Evolutionary conservation across 2,329 filamentous ascomycete genomes (phyloP).

Genomic region (Fusarium sp.): DNA sequence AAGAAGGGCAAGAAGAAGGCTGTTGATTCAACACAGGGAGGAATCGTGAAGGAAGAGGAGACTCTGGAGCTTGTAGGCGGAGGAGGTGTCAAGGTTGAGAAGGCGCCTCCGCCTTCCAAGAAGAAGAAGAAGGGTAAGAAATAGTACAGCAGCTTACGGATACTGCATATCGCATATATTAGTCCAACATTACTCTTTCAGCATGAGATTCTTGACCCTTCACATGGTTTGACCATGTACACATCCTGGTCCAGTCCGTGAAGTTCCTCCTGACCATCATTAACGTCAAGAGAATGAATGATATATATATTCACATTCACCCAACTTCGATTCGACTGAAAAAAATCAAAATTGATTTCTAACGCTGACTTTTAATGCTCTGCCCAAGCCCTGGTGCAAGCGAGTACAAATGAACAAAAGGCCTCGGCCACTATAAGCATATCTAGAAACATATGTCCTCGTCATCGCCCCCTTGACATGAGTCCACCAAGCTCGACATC

Average conservation of each 20-base stretch:
- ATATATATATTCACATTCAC: neutral
- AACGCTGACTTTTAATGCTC: constrained; percentile 39
- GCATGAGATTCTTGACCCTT: neutral
- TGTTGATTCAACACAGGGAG: constrained; percentile 84
- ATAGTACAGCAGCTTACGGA: constrained; percentile 43
- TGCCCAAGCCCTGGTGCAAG: constrained; percentile 23
- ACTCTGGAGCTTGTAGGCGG: constrained; percentile 71
- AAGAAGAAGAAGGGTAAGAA: constrained; percentile 66
- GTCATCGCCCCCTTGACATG: constrained; percentile 14
- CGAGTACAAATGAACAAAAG: constrained; percentile 30
- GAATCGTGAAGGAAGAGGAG: constrained; percentile 78
- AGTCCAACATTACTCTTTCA: neutral
- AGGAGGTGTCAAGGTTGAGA: constrained; percentile 72
- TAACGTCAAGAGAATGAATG: neutral
- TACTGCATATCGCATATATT: neutral
- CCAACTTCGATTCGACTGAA: neutral
- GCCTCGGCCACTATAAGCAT: constrained; percentile 30
- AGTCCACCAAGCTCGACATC: constrained; percentile 7
- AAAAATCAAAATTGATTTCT: constrained; percentile 34
- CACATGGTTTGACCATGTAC: neutral
- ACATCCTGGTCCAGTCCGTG: neutral
- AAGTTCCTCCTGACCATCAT: neutral
- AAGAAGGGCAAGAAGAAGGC: constrained; percentile 91
- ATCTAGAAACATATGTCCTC: constrained; percentile 41
- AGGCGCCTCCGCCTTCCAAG: constrained; percentile 58